Conservation (phyloP, 2,329 filamentous ascomycete genomes). For the Tolypocladium cylindrosporum region DNA sequence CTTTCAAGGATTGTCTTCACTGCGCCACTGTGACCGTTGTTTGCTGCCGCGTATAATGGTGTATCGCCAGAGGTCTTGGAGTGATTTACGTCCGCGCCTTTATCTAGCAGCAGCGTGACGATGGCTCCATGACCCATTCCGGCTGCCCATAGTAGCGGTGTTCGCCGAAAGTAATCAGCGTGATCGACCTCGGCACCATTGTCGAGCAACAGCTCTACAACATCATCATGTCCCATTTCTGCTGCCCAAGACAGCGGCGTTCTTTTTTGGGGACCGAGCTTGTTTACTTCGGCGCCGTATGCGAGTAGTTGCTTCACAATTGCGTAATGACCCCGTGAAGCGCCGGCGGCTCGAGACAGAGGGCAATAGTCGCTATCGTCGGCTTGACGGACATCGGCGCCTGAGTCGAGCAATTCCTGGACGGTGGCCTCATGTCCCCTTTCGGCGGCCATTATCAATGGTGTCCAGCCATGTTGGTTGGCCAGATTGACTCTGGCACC, state of each 20-base stretch:
- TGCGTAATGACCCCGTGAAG: neutral
- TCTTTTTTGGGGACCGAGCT: neutral
- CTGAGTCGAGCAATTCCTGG: neutral
- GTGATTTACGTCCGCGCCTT: neutral
- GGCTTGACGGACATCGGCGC: neutral
- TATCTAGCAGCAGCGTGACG: neutral
- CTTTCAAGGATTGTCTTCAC: no score
- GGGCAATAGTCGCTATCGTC: rapidly evolving
- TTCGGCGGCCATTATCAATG: neutral
- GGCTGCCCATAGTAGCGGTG: neutral
- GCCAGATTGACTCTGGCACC: neutral
- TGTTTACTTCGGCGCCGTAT: neutral
- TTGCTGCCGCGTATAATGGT: no score
- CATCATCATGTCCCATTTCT: neutral
- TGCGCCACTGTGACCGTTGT: no score
- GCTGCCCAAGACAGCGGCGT: neutral
- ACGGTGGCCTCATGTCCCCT: neutral
- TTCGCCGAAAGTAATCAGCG: neutral
- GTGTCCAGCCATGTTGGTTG: neutral
- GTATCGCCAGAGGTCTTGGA: no score
- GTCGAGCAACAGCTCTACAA: neutral
- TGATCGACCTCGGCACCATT: neutral
- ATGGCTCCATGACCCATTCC: neutral
- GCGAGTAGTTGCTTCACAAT: neutral
- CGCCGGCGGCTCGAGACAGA: neutral